Conservation (phyloP, 2,329 filamentous ascomycete species). For the Claviceps africana region DNA sequence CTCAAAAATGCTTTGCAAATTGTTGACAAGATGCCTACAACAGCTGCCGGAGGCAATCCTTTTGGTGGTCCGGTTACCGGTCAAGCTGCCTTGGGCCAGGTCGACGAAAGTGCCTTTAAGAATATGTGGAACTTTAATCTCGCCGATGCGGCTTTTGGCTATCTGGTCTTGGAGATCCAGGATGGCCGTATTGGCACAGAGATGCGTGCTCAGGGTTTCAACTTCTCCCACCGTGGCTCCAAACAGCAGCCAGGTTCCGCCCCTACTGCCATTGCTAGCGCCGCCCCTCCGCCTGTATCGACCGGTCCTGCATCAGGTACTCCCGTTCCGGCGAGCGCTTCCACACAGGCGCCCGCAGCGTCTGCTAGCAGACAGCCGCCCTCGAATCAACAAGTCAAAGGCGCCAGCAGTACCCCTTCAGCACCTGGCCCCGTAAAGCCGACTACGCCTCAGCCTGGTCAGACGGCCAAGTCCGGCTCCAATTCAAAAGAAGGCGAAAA, state of each 20-base stretch:
- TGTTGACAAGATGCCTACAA: conserved; percentile 95
- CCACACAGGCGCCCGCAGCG: conserved; percentile 20
- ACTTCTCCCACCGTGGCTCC: conserved; percentile 87
- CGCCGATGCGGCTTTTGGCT: conserved; percentile 93
- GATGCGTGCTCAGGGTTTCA: conserved; percentile 98
- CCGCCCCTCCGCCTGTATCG: conserved; percentile 14
- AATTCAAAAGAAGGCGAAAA: conserved; percentile 43
- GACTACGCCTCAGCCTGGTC: conserved; percentile 35
- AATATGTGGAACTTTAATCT: conserved; percentile 99
- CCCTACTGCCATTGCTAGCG: conserved; percentile 19
- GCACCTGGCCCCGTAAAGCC: conserved; percentile 24
- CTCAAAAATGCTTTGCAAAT: conserved; percentile 83
- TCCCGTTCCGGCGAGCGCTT: conserved; percentile 22
- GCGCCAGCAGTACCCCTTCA: conserved; percentile 22
- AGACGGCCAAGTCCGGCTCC: conserved; percentile 26
- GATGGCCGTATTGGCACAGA: conserved; percentile 93
- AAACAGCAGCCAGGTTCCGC: conserved; percentile 48
- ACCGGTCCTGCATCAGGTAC: conserved; percentile 14
- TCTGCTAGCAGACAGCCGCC: conserved; percentile 23
- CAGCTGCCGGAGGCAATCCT: conserved; percentile 88
- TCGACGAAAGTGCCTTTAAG: conserved; percentile 98
- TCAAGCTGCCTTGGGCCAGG: conserved; percentile 62
- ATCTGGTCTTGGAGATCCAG: conserved; percentile 87
- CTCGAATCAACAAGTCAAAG: conserved; percentile 27
- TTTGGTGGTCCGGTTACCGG: conserved; percentile 77